Evolutionary conservation across 441 rosid species (phyloP), one percentile per base, ranked within the genome.

Genomic region (Pelargonium cotyledonis): DNA sequence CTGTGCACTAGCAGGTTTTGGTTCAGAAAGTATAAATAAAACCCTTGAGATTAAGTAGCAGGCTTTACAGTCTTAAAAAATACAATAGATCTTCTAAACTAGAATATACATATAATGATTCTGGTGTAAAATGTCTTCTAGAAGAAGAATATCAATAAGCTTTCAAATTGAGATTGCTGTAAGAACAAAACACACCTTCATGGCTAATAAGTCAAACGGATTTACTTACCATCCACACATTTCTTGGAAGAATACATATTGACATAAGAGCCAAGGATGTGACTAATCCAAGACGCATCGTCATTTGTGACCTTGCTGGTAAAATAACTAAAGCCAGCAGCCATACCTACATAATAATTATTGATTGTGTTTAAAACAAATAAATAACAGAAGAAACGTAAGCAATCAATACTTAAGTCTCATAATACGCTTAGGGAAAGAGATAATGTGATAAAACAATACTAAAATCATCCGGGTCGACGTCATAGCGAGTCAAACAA

Each of bases 201-300:
- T 43, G 43, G 31, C 41, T 60, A 14, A 29, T 64, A 70, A 19
- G 15, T 65, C n/a, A 18, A 44, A 68, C 64, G 6, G 18, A 3
- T 62, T 18, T 26, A 79, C 81, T 82, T 70, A 93, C 98, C 91
- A 78, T 80, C 97, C 97, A 91, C 46, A 85, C 80, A 44, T 66
- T 71, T 73, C 80, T 87, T 2, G 97, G 98, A 66, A 93, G 95
- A 66, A 82, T 82, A 84, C 71, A 80, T 40, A 88, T 76, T 16
- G 98, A 93, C 74, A 93, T 76, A 74, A 88, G 79, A 76, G 90
- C 86, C 21, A 82, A 78, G 68, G 44, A 91, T 14, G 76, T 55
- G 12, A 93, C 95, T 79, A 93, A 76, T 76, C 91, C 97, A 71
- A 87, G 73, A 60, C 95, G 91, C 91, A 93, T 86, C 58, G 77